These are phyloP conservation scores for Vitis rotundifolia DNA, from an alignment of 164 flowering plant genomes.

Conservation along the genomic window DNA sequence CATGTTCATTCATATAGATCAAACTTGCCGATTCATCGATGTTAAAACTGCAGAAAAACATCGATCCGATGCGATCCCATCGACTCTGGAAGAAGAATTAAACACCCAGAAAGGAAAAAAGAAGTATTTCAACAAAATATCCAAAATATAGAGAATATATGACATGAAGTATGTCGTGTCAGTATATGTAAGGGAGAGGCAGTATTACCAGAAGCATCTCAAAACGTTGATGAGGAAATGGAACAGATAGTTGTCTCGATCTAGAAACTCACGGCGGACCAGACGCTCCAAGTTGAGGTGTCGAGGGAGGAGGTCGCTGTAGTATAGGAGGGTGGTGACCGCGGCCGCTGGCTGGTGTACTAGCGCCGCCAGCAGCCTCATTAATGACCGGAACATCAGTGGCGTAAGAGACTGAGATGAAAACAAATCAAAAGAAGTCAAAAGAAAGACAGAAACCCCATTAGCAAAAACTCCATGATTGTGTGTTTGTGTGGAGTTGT, in stretches of 20 bases:
- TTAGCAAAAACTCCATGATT: background rate
- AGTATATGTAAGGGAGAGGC: no score
- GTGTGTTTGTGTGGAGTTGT: background rate
- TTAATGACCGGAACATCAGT: conserved; percentile 28
- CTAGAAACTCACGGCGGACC: conserved; percentile 27
- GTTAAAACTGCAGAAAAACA: background rate
- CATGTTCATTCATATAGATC: background rate
- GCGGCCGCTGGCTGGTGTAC: conserved; percentile 24
- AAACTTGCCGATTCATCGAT: background rate
- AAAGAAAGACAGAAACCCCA: background rate
- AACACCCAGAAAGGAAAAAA: no score
- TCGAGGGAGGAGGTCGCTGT: conserved; percentile 39
- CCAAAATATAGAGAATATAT: no score
- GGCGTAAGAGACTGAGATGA: conserved; percentile 21
- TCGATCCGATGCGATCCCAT: background rate
- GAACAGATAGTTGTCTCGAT: conserved; percentile 26
- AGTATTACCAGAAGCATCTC: conserved; percentile 30
- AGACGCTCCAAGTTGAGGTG: conserved; percentile 25
- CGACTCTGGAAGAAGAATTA: no score
- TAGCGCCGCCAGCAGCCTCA: conserved; percentile 20
- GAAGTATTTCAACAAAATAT: no score
- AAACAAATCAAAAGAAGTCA: background rate
- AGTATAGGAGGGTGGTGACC: conserved; percentile 28
- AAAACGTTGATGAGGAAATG: conserved; percentile 29
- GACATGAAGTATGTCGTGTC: no score